These are phyloP conservation scores for Suhomyces ambrosiae DNA, from an alignment of 1,139 yeast genomes.

Conservation along the genomic window DNA sequence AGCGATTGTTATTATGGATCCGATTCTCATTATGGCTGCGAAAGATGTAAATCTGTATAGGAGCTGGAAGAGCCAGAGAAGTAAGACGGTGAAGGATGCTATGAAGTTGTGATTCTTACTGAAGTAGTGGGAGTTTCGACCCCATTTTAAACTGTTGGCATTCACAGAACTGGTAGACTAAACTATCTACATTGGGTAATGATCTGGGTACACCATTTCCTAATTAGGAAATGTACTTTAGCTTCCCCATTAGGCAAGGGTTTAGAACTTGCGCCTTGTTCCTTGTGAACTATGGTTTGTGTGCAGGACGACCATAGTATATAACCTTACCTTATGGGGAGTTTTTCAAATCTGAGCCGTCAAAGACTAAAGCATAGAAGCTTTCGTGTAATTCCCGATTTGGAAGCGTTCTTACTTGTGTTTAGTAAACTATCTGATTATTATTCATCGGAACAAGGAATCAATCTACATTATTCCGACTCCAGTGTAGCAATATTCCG, in stretches of 20 bases:
- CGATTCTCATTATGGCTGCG: conserved; percentile 20
- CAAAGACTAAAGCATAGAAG: neutral
- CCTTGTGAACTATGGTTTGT: conserved; percentile 4
- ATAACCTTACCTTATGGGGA: neutral
- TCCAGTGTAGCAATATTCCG: no score
- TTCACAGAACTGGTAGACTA: neutral
- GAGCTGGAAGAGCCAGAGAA: neutral
- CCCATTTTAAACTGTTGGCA: conserved; percentile 5
- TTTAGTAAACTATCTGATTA: neutral
- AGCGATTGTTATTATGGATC: conserved; percentile 19
- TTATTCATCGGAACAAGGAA: no score
- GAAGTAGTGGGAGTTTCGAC: conserved; percentile 1
- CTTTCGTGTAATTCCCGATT: neutral
- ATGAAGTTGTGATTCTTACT: neutral
- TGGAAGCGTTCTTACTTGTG: neutral
- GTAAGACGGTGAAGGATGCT: conserved; percentile 2
- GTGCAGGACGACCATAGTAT: neutral
- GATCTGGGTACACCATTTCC: conserved; percentile 6
- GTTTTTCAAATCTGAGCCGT: neutral
- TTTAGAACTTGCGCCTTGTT: no score
- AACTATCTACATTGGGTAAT: conserved; percentile 6
- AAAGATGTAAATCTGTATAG: neutral
- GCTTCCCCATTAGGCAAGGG: conserved; percentile 19
- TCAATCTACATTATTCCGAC: no score
- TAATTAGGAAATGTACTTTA: conserved; percentile 10